phyloP scores from a whole-genome alignment of 306 rosid species.

The Cucurbita moschata region DNA sequence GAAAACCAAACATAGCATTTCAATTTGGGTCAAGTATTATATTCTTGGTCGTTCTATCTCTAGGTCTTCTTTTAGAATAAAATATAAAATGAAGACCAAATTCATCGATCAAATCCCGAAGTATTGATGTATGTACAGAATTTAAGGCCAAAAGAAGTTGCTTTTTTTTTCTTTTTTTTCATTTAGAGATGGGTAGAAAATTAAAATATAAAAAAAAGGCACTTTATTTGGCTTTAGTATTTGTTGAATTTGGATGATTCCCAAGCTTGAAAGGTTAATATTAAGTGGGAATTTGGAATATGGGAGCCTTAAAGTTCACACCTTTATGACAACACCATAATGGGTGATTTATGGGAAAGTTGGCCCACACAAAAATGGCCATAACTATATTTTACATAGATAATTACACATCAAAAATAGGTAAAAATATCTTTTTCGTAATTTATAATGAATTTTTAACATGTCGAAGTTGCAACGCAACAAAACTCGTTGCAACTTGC shows the following conservation, averaged over 20 bases:
- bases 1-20: neutral
- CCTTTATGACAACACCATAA: neutral
- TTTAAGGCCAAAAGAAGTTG: neutral
- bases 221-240: neutral
- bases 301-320: neutral
- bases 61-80: neutral
- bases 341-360: neutral
- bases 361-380: neutral
- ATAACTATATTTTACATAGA: neutral
- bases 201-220: neutral
- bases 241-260: constrained; percentile 2
- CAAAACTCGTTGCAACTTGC: too few species aligned
- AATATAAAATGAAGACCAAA: neutral
- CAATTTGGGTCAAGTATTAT: neutral
- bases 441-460: too few species aligned
- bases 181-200: neutral
- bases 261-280: neutral
- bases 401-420: neutral
- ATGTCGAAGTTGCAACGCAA: too few species aligned
- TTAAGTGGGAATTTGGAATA: constrained; percentile 4
- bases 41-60: neutral
- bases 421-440: neutral
- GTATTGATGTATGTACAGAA: neutral
- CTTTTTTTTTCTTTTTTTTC: neutral
- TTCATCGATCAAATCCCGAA: neutral